These are phyloP conservation scores for Didymella pomorum DNA, from an alignment of 2,329 filamentous ascomycete species.

Conservation along the genomic window DNA sequence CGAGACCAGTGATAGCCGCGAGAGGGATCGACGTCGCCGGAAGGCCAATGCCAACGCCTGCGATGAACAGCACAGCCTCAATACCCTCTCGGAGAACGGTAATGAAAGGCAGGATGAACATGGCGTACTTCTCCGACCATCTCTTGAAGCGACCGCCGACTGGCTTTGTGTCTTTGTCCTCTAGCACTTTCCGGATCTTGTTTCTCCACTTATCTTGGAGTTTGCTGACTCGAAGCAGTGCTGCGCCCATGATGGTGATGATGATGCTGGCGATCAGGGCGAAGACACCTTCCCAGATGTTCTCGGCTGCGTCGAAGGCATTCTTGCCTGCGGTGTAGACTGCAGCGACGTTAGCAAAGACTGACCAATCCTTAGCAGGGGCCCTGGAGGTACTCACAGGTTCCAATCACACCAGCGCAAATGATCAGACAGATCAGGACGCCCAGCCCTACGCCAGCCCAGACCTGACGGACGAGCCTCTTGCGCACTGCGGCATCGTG, in stretches of 20 bases:
- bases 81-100: slow-evolving; percentile 88
- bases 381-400: slow-evolving; percentile 56
- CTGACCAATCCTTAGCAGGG: not conserved
- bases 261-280: slow-evolving; percentile 77
- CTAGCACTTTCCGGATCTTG: slow-evolving; percentile 77
- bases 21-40: slow-evolving; percentile 81
- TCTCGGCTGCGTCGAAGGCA: slow-evolving; percentile 72
- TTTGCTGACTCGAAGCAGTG: slow-evolving; percentile 81
- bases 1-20: slow-evolving; percentile 75
- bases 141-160: slow-evolving; percentile 63
- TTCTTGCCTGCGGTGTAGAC: slow-evolving; percentile 74
- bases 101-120: slow-evolving; percentile 87
- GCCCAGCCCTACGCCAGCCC: slow-evolving; percentile 70
- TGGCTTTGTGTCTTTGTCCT: slow-evolving; percentile 58
- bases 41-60: slow-evolving; percentile 79
- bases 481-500: slow-evolving; percentile 71
- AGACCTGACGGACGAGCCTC: slow-evolving; percentile 71
- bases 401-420: slow-evolving; percentile 71
- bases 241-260: slow-evolving; percentile 82
- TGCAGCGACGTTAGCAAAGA: slow-evolving; percentile 2
- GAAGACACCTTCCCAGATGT: slow-evolving; percentile 84
- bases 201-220: slow-evolving; percentile 87
- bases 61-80: slow-evolving; percentile 86
- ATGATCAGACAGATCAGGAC: slow-evolving; percentile 71
- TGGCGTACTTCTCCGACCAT: slow-evolving; percentile 78